A percentile compares a stretch with the other conserved stretches of the same genome.
These are phyloP conservation scores for Arabidopsis lyrata DNA, from an alignment of 441 rosid genomes.

Conservation along the genomic window DNA sequence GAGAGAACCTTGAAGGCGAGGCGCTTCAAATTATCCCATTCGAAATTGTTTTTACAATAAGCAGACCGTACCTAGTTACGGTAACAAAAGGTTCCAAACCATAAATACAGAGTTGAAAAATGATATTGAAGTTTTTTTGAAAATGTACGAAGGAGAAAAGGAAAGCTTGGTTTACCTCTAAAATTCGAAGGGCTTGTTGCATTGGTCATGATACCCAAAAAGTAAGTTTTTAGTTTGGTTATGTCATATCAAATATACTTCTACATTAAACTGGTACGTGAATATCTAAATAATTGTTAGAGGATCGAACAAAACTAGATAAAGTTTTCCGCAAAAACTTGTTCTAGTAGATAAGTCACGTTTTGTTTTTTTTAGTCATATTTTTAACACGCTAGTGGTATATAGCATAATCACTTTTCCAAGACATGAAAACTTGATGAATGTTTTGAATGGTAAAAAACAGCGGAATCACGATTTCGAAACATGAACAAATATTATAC, in stretches of 20 bases:
- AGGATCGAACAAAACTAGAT: too few species aligned
- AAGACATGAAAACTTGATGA: too few species aligned
- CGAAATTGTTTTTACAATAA: conserved; percentile 83
- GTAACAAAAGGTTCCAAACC: not conserved
- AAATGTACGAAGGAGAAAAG: not conserved
- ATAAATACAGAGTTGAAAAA: not conserved
- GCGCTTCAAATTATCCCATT: conserved; percentile 77
- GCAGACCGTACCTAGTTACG: conserved; percentile 74
- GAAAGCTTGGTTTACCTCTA: conserved; percentile 61
- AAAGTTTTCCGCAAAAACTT: too few species aligned
- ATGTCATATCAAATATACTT: not conserved
- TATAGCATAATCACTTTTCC: too few species aligned
- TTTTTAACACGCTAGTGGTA: too few species aligned
- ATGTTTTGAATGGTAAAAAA: too few species aligned
- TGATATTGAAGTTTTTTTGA: not conserved
- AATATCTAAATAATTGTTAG: too few species aligned
- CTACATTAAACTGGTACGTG: too few species aligned
- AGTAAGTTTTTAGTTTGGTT: not conserved
- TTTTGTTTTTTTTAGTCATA: too few species aligned
- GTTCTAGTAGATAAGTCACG: too few species aligned
- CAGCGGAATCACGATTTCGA: too few species aligned
- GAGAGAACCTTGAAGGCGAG: conserved; percentile 57
- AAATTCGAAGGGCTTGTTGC: conserved; percentile 64
- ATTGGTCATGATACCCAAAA: not conserved
- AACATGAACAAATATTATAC: too few species aligned